phyloP scores from a whole-genome alignment of 164 flowering plant species.

The Echeveria elegans region DNA sequence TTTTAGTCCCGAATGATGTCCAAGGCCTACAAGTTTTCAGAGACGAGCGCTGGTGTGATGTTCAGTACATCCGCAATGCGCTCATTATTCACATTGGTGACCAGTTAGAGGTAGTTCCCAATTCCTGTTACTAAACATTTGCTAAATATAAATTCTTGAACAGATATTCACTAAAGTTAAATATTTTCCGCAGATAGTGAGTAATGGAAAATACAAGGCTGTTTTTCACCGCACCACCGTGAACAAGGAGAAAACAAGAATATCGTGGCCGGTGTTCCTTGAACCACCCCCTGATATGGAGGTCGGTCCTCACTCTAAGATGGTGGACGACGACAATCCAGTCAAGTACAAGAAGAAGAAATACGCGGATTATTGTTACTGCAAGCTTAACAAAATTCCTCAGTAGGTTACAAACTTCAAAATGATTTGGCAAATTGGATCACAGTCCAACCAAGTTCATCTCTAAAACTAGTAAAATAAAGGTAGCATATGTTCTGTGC shows the following conservation, averaged over 20 bases:
- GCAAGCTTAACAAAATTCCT: constrained; percentile 75
- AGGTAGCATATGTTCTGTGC: no score
- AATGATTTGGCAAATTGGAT: neutral
- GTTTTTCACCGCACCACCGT: constrained; percentile 46
- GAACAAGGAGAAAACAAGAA: constrained; percentile 46
- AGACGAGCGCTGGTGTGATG: constrained; percentile 28
- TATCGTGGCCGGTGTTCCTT: constrained; percentile 58
- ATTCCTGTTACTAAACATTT: neutral
- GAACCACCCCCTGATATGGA: constrained; percentile 43
- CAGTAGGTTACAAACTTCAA: constrained; percentile 27
- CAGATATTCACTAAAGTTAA: neutral
- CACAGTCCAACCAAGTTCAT: neutral
- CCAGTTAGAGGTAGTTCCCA: neutral
- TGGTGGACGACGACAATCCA: constrained; percentile 37
- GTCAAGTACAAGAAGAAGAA: constrained; percentile 56
- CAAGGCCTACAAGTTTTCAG: constrained; percentile 36
- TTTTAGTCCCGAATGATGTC: constrained; percentile 41
- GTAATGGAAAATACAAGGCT: constrained; percentile 49
- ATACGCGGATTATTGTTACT: constrained; percentile 48
- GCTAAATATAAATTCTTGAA: neutral
- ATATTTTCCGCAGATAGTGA: constrained; percentile 33
- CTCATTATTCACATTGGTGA: constrained; percentile 26
- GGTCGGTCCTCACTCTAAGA: constrained; percentile 59
- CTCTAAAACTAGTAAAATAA: neutral
- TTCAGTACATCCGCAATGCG: constrained; percentile 24